A percentile compares a stretch with the other conserved stretches of the same genome.
These are phyloP conservation scores for Oryza nivara DNA, from an alignment of 176 grass and related monocot species.

Conservation along the genomic window DNA sequence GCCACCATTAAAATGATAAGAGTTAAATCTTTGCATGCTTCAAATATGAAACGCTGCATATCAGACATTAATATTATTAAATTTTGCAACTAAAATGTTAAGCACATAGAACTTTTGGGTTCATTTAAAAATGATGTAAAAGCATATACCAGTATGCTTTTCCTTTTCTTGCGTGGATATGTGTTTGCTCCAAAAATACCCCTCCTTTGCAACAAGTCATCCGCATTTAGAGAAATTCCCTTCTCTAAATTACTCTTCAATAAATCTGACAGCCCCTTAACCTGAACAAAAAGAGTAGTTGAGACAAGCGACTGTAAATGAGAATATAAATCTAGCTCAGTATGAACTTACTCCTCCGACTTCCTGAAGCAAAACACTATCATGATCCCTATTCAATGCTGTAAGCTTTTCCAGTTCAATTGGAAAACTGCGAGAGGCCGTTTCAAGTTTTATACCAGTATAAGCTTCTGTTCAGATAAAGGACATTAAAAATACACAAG, in stretches of 20 bases:
- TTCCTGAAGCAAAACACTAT: constrained; percentile 55
- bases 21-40: constrained; percentile 95
- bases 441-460: constrained; percentile 55
- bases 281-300: constrained; percentile 42
- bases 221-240: constrained; percentile 51
- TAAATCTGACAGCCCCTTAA: constrained; percentile 66
- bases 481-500: constrained; percentile 50
- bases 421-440: constrained; percentile 58
- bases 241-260: constrained; percentile 72
- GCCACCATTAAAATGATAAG: constrained; percentile 88
- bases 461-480: constrained; percentile 53
- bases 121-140: constrained; percentile 36
- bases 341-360: constrained; percentile 57
- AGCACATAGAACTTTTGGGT: constrained; percentile 21
- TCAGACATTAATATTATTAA: constrained; percentile 36
- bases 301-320: not conserved
- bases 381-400: constrained; percentile 54
- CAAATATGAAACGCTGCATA: constrained; percentile 83
- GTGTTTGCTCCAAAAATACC: constrained; percentile 65
- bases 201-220: constrained; percentile 62
- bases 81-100: constrained; percentile 34
- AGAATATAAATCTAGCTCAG: not conserved
- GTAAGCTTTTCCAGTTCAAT: constrained; percentile 65
- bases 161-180: constrained; percentile 83
- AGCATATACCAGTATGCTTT: constrained; percentile 59